Evolutionary conservation across 768 basidiomycete genomes (phyloP).

Genomic region (Phlebiopsis gigantea): DNA sequence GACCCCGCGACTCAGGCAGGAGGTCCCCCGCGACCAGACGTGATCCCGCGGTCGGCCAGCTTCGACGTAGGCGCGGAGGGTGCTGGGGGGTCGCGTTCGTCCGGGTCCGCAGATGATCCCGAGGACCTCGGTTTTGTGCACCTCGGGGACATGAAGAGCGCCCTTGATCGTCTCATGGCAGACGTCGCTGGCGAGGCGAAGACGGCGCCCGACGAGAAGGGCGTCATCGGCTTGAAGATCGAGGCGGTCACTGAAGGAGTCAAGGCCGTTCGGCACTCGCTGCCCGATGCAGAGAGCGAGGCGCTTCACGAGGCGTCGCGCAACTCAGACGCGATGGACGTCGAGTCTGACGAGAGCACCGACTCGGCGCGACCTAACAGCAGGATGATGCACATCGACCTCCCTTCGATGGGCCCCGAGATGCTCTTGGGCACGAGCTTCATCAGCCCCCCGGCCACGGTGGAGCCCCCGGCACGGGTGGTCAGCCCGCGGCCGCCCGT

Average conservation of each 20-base stretch:
- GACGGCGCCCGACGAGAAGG: conserved; percentile 8
- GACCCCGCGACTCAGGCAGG: conserved; percentile 28
- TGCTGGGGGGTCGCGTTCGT: not conserved
- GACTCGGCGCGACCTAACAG: not conserved
- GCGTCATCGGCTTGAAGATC: conserved; percentile 16
- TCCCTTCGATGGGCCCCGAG: conserved; percentile 8
- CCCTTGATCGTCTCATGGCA: conserved; percentile 36
- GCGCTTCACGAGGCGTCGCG: conserved; percentile 7
- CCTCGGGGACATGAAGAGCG: conserved; percentile 32
- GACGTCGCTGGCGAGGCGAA: conserved; percentile 25
- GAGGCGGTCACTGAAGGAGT: conserved; percentile 30
- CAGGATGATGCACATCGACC: not conserved
- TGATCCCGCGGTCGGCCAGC: conserved; percentile 21
- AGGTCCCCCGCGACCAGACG: conserved; percentile 28
- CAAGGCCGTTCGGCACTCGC: conserved; percentile 26
- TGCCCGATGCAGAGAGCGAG: conserved; percentile 21
- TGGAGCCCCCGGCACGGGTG: not conserved
- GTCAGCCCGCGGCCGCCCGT: conserved; percentile 28
- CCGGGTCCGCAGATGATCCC: not conserved
- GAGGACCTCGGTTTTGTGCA: conserved; percentile 18
- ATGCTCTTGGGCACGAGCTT: conserved; percentile 8
- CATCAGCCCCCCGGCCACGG: conserved; percentile 2
- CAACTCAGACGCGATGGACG: not conserved
- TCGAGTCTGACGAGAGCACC: not conserved
- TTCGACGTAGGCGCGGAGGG: conserved; percentile 12